A percentile compares a stretch with the other conserved stretches of the same genome.
Conservation (phyloP, 73 alveolate genomes). For the Paraurostyla sp. region DNA sequence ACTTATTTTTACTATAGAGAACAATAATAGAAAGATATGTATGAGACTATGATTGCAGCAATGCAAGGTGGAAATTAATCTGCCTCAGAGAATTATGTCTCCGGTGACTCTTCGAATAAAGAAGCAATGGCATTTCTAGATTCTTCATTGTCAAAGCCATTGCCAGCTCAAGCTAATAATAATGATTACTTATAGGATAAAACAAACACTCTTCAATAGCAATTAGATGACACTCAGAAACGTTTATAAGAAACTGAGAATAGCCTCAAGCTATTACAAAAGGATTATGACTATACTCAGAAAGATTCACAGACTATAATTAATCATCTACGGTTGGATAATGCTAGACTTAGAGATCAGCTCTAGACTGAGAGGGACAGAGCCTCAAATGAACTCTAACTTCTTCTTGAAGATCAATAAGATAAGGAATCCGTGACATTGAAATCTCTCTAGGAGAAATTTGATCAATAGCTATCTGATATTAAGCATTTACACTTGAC, state of each 20-base stretch:
- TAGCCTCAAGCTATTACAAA: neutral
- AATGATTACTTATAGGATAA: neutral
- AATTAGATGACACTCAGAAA: neutral
- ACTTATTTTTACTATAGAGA: neutral
- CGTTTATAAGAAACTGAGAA: neutral
- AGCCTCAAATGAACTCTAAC: neutral
- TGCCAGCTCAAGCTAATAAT: neutral
- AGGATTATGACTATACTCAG: neutral
- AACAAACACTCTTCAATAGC: neutral
- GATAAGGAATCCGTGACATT: neutral
- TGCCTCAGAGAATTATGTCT: neutral
- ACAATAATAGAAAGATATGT: neutral
- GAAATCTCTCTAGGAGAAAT: neutral
- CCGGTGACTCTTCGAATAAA: no score
- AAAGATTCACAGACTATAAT: neutral
- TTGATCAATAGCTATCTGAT: neutral
- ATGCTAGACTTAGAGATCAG: neutral
- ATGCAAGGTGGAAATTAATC: neutral
- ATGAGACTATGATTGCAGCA: neutral
- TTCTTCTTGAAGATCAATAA: neutral
- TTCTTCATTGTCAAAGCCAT: neutral
- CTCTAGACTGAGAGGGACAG: slow-evolving; percentile 9
- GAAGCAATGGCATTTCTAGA: neutral
- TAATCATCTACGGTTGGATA: slow-evolving; percentile 7
- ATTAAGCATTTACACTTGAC: neutral